Percentiles rank a stretch among this genome's conserved stretches.
These are phyloP conservation scores for Epithele typhae DNA, from an alignment of 768 basidiomycete genomes.

Conservation along the genomic window DNA sequence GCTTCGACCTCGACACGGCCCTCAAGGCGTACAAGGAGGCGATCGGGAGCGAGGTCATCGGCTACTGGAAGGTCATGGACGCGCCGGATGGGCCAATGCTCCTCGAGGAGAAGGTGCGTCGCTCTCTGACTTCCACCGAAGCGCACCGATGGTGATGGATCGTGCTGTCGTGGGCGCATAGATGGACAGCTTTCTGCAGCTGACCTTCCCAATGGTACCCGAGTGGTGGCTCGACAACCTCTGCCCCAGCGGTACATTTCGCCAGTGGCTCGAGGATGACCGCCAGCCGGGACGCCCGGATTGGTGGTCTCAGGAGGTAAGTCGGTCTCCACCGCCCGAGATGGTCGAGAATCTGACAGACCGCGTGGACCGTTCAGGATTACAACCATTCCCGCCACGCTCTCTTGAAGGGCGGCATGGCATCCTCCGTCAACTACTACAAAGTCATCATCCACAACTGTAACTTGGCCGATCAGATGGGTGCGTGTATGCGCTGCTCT, in stretches of 20 bases:
- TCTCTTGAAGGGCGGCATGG: constrained; percentile 28
- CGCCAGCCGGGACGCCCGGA: constrained; percentile 20
- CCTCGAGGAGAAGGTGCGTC: too few relatives aligned
- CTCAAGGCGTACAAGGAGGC: constrained; percentile 20
- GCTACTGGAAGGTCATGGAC: constrained; percentile 35
- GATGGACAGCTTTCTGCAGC: constrained; percentile 37
- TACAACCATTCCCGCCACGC: constrained; percentile 17
- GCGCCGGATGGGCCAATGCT: background rate
- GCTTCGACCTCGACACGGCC: constrained; percentile 21
- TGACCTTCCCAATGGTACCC: constrained; percentile 30
- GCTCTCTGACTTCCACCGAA: too few relatives aligned
- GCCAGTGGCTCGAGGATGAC: constrained; percentile 25
- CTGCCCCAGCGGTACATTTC: constrained; percentile 29
- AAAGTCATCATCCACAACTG: constrained; percentile 21
- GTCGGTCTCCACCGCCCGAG: background rate
- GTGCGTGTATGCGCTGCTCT: constrained; percentile 15
- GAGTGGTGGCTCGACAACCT: constrained; percentile 31
- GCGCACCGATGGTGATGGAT: background rate
- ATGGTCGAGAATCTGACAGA: background rate
- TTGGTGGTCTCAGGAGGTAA: constrained; percentile 33
- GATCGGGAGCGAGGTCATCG: constrained; percentile 33
- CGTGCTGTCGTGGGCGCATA: constrained; percentile 5
- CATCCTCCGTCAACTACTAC: constrained; percentile 35
- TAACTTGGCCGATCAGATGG: constrained; percentile 22
- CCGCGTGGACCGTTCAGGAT: constrained; percentile 14